Evolutionary conservation across 768 basidiomycete species (phyloP), one percentile per base, ranked within the genome.

Genomic region (Lepiota brunneoincarnata): DNA sequence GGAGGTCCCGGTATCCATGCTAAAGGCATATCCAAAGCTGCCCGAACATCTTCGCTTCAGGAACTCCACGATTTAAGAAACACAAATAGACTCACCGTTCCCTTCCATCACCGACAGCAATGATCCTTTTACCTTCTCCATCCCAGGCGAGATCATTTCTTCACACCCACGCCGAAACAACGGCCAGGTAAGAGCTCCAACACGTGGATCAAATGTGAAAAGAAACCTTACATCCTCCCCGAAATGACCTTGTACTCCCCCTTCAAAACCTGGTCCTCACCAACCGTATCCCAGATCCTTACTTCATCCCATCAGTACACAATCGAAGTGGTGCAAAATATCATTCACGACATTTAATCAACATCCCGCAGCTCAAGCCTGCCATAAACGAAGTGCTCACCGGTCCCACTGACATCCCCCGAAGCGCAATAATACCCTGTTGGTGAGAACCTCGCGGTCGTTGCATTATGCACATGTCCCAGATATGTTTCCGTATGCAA

Each of bases 141-240:
- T 98, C 96, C 96, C 96, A 98, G 10, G 87, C 88, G 18, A 98
- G 80, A 70, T 98, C 96, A 61, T 94, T 94, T 59, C 94, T 93
- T 23, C 31, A 31, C 18, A 39, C 20, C 39, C 38, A 12, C 18
- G 37, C 2, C 10, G 24, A 26, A 10, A 38, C 9, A 12, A 10
- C 24, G 18, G n/a, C 12, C 4, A 14, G 36, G 28, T n/a, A 40
- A 14, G 18, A 38, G 11, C 14, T n/a, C n/a, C 35, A 24, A 39
- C 10, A 31, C 24, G 12, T 55, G 12, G 45, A 34, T 46, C 14
- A 41, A 28, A 39, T 6, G n/a, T 9, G 23, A 72, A 9, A 31
- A 10, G 11, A 9, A 31, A 31, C 31, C 81, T 56, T 66, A 92
- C 91, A 93, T 78, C 49, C 77, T 78, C 2, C 90, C 91, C 6